Base-by-base conservation (phyloP, 345 rosid species). In the Rubroshorea leprosula region DNA sequence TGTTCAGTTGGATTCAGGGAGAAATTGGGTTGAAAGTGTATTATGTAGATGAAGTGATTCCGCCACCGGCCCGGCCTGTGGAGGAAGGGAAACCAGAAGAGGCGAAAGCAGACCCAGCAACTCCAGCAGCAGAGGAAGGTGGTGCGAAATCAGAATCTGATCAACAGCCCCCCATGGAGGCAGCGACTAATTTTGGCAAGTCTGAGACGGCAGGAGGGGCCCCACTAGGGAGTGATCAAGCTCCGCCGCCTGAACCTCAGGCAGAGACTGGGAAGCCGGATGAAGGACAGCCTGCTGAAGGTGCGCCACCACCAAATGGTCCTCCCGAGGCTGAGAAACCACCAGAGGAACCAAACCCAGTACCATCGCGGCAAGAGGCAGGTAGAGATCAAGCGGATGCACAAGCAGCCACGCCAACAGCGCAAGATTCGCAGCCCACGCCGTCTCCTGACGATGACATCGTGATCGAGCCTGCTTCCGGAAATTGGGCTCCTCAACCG, bases 11-110 rank as follows among this genome's bases (percentile, higher is more conserved):
- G 76, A 76, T 84, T 16, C 86, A 77, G 22, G 98, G 96, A 1
- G 87, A 86, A 60, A 80, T 88, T 53, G 98, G 98, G 0, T 68
- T 91, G 66, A 82, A 72, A 72, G 72, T 91, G 51, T 84, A 80
- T 35, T 88, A 87, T 24, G 78, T 75, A 7, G 79, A 76, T 16
- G 84, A 80, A 18, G 81, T 69, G 4, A 24, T 26, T 6, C 59
- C 73, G 1, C 71, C 78, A 0, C 65, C 68, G 27, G 64, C n/a
- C n/a, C n/a, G n/a, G n/a, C n/a, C n/a, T n/a, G n/a, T 55, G 0
- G 78, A 68, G 29, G 71, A 53, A 0, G 50, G 29, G n/a, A 29
- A 12, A 11, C 18, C 18, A 8, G 65, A 54, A 54, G 67, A 72
- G 52, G 59, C 15, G 29, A 75, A 69, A 64, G 35, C 69, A 13